A percentile compares a stretch with the other conserved stretches of the same genome.
Conservation (phyloP, 139 green algal genomes). For the Penium margaritaceum region DNA sequence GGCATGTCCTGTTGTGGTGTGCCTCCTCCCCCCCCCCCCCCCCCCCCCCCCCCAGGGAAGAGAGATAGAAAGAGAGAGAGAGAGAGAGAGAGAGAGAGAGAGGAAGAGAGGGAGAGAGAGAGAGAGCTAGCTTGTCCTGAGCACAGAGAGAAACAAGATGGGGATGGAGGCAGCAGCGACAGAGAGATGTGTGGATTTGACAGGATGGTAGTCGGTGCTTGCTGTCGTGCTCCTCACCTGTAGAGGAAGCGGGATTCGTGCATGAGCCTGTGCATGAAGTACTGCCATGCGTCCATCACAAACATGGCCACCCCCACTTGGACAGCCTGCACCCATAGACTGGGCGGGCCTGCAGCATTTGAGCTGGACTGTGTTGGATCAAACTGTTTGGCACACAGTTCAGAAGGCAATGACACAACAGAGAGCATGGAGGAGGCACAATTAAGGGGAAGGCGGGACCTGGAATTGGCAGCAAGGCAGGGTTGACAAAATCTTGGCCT, state of each 20-base stretch:
- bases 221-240: conserved; percentile 34
- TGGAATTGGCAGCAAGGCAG: neutral
- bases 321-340: conserved; percentile 4
- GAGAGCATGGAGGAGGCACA: neutral
- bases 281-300: conserved; percentile 65
- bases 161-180: too few species aligned
- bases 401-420: conserved; percentile 10
- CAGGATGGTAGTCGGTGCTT: too few species aligned
- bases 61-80: too few species aligned
- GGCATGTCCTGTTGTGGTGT: too few species aligned
- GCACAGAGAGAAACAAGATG: too few species aligned
- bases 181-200: too few species aligned
- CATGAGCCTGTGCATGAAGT: conserved; percentile 64
- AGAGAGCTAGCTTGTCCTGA: too few species aligned
- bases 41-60: too few species aligned
- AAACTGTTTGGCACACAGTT: conserved; percentile 8
- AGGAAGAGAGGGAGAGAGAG: too few species aligned
- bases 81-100: too few species aligned
- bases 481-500: neutral
- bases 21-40: too few species aligned
- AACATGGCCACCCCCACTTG: conserved; percentile 59
- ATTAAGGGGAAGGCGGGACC: neutral
- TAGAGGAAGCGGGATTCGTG: conserved; percentile 59
- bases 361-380: neutral
- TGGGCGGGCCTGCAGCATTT: neutral